Conservation (phyloP, 371 early-diverging fungal species). For the Haplosporangium sp. region DNA sequence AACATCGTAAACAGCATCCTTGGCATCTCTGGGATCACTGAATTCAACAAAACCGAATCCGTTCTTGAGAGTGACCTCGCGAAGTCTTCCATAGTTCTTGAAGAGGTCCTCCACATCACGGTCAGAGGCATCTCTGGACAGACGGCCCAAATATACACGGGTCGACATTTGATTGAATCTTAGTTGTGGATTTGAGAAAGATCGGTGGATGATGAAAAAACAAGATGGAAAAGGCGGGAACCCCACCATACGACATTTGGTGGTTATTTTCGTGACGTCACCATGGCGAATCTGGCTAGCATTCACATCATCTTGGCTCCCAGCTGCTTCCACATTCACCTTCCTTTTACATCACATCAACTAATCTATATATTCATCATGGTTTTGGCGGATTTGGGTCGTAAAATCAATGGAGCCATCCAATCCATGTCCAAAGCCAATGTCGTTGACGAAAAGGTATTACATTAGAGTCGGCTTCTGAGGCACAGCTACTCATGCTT, state of each 20-base stretch:
- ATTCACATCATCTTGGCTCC: no score
- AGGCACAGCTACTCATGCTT: not conserved
- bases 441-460: constrained; percentile 90
- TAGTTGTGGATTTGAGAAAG: no score
- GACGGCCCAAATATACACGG: constrained; percentile 79
- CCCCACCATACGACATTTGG: no score
- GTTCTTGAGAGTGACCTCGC: constrained; percentile 78
- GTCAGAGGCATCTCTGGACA: constrained; percentile 74
- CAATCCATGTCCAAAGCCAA: constrained; percentile 82
- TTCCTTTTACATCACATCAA: constrained; percentile 4
- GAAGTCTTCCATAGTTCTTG: constrained; percentile 74
- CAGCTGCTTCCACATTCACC: not conserved
- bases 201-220: no score
- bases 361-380: constrained; percentile 56
- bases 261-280: no score
- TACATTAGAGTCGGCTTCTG: not conserved
- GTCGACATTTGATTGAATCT: constrained; percentile 56
- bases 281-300: no score
- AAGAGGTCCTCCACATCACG: constrained; percentile 79
- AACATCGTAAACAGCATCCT: constrained; percentile 79
- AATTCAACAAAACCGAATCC: constrained; percentile 86
- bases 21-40: constrained; percentile 76
- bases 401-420: constrained; percentile 89
- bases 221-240: no score
- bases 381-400: constrained; percentile 94